Base-by-base conservation (phyloP, 768 basidiomycete genomes). In the Boletus reticuloceps region DNA sequence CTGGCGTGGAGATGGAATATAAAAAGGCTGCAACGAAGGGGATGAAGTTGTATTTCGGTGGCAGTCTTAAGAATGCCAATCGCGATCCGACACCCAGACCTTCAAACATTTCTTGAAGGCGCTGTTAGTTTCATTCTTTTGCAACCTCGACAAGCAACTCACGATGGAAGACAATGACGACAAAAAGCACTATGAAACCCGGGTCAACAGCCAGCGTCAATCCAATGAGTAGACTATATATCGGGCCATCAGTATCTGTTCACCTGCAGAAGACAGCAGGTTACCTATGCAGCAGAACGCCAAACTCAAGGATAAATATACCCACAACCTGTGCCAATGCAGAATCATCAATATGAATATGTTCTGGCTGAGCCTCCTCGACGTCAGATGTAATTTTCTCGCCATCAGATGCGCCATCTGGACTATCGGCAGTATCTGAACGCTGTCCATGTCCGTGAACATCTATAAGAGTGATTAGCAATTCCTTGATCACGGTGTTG, bases 121-220 rank as follows among this genome's bases (percentile, higher is more conserved):
- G 5, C 13, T 14, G 27, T 69, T 29, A 64, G 41, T 5, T 5
- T 8, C 5, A 29, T 27, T 29, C 20, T 31, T 45, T 22, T 17
- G 3, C 17, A 25, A 47, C 6, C 34, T 47, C 16, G 27, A 49
- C 9, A 11, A n/a, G 16, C 6, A 13, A 82, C 89, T 66, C 68
- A 94, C 93, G 95, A 66, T 98, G 96, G 74, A 95, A 94, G 63
- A 94, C 74, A 25, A 97, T 70, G 49, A 98, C 96, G 54, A 92
- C 74, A 68, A 97, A 94, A n/a, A 99, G 82, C 17, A 88, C 72
- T 59, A 82, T 91, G 74, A 98, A 97, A 36, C 81, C 69, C 4
- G 79, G 72, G 62, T 87, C 84, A 17, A 94, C 91, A n/a, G 94
- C 94, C 39, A 98, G 81, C 0, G 96, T 95, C 32, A 98, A 74